Base-by-base conservation (phyloP, 768 basidiomycete species). In the Serpula lacrymans region DNA sequence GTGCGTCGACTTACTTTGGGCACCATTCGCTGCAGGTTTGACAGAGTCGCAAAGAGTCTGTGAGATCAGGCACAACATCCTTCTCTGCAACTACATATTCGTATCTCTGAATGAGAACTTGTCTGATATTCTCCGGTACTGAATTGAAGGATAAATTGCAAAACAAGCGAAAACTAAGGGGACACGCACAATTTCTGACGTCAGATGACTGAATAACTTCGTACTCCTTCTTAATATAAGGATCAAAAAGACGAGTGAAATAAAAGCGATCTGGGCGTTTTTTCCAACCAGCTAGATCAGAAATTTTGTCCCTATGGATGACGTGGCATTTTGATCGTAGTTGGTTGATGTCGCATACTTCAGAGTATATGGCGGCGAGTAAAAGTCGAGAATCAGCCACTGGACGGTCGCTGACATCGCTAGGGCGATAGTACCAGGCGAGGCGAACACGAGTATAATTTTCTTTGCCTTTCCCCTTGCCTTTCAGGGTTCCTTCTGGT, bases 221-320 rank as follows among this genome's bases (percentile, higher is more conserved):
- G 63, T 95, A 97, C 66, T 97, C 94, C 63, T 89, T 88, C 71
- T 95, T 93, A 67, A 97, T 90, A 65, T 95, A 97, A 38, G 93
- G 92, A 69, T 98, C 95, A 59, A 95, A 99, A 21, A 97, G 74
- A 54, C 88, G 83, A 54, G 82, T 83, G 74, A 93, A 99, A 72
- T 94, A 96, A 74, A 99, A 99, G 49, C 89, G 80, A 64, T 99
- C 95, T 2, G 88, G 85, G 31, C 83, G 77, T 63, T 88, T 89
- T 71, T 93, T 97, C 91, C 91, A 97, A 5, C 82, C 84, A 56
- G 88, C 79, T 26, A 96, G 70, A 68, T 97, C 89, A 35, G 88
- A 82, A 53, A 95, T 93, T 70, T 92, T 91, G 73, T 97, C 93
- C 61, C 90, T 78, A 66, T 98, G 94, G 43, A 85, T 79, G 56